Base-by-base conservation (phyloP, 2,329 filamentous ascomycete species). In the Hymenotorrendiella dingleyae region DNA sequence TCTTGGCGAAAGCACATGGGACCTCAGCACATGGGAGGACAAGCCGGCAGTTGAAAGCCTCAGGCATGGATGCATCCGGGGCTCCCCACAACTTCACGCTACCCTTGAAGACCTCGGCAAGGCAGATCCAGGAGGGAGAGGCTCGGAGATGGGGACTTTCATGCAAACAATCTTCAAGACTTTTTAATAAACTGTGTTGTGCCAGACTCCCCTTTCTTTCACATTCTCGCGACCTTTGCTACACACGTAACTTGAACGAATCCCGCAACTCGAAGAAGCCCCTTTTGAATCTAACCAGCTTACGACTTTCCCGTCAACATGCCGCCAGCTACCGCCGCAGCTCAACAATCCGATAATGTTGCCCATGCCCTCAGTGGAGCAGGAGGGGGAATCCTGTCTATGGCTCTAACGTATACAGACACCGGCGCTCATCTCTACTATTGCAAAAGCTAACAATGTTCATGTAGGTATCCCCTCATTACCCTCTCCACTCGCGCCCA, bases 401-500 rank as follows among this genome's bases (percentile, higher is more conserved):
- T 97, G 88, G 78, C 90, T 56, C 69, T 98, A 66, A 98, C 93
- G 81, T 94, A 77, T 50, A 73, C 39, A n/a, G 42, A 29, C 22
- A 27, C 38, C 35, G 38, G 3, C 2, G 6, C 44, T 33, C 35
- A 57, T 55, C 22, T 12, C 14, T 37, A 21, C 11, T 4, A 4
- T 10, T 10, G n/a, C n/a, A n/a, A 29, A 10, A 9, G 11, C 35
- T 33, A n/a, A 33, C 8, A 9, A n/a, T 33, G 27, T 14, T 17
- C 21, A 42, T 30, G 39, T 43, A 93, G 87, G 54, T 97, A 97
- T 66, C 93, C 93, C 30, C 81, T 98, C 57, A 94, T 98, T 62
- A 97, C 93, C 24, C 83, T 98, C 51, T 98, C 93, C 17, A 98
- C 93, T 24, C 86, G 93, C 63, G 93, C 93, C 32, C 93, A 98